Evolutionary conservation across 768 basidiomycete species (phyloP), one percentile per base, ranked within the genome.

Genomic region (Fistulinella prunicolor): DNA sequence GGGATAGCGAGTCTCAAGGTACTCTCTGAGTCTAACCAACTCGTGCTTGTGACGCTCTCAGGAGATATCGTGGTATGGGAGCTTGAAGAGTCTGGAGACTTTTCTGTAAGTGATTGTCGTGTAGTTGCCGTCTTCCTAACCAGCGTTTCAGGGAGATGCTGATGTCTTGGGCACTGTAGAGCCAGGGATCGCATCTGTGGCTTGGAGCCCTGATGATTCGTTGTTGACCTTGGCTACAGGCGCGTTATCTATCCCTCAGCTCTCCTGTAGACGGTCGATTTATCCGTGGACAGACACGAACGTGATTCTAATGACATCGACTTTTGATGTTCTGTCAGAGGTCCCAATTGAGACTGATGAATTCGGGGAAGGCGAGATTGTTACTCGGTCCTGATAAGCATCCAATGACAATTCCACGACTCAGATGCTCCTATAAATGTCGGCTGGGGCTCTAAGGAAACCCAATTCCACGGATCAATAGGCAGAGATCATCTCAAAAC

Each of bases 371-470:
- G 91, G 90, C 85, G 44, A 45, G 72, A 38, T 38, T 39, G 0
- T 3, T 38, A 17, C 44, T 22, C 38, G 38, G 50, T 28, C 41
- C 26, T 26, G 13, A 5, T 12, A 43, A 16, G 19, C 24, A 2
- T 41, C 17, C 35, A 21, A 39, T 64, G 32, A 58, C 38, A 42
- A 50, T 24, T 57, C 38, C 32, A 30, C 38, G 24, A 54, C 49
- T 5, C 57, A 92, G 93, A 93, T 63, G 81, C 85, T 21, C 90
- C 89, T 3, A 92, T 97, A 59, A 91, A 94, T 58, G 92, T 97
- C 50, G 96, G 96, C 14, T 99, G 96, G 96, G 96, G 96, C 34
- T 89, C 89, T 2, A 95, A 94, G 61, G 79, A 89, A 64, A 98
- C 96, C 0, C 96, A 99, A 61, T 99, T 99, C 63, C 94, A 97